phyloP scores from a whole-genome alignment of 192 early-diverging fungal genomes.

The Ambispora gerdemannii region DNA sequence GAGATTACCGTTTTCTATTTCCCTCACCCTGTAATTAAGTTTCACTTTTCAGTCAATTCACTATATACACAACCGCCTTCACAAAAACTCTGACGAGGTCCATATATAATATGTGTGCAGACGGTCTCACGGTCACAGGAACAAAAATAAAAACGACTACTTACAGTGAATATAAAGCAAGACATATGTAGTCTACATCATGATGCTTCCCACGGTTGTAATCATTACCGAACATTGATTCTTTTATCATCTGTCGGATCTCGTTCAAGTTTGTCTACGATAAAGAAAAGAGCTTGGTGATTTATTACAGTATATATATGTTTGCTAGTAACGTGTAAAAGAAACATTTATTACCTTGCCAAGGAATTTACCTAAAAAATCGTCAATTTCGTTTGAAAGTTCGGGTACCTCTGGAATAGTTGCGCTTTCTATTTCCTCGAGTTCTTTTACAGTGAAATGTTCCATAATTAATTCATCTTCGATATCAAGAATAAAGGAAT shows the following conservation, averaged over 20 bases:
- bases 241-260: conserved; percentile 15
- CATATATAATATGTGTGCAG: not conserved
- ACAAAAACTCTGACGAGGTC: too few relatives aligned
- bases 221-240: conserved; percentile 16
- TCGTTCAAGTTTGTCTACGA: conserved; percentile 19
- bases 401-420: conserved; percentile 3
- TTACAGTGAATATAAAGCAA: conserved; percentile 29
- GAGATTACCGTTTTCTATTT: conserved; percentile 24
- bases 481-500: conserved; percentile 32
- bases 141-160: not conserved
- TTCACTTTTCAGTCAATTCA: conserved; percentile 16
- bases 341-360: conserved; percentile 2
- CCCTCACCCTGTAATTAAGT: conserved; percentile 4
- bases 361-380: conserved; percentile 18
- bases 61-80: too few relatives aligned
- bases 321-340: conserved; percentile 15
- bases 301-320: conserved; percentile 9
- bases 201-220: conserved; percentile 26
- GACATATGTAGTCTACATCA: conserved; percentile 29
- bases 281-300: conserved; percentile 10
- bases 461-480: conserved; percentile 19
- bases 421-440: conserved; percentile 13
- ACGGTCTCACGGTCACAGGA: conserved; percentile 7
- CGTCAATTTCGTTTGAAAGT: not conserved
- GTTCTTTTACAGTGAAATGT: conserved; percentile 26